Evolutionary conservation across 768 basidiomycete genomes (phyloP), one percentile per base, ranked within the genome.

Genomic region (Leccinum imitatum): DNA sequence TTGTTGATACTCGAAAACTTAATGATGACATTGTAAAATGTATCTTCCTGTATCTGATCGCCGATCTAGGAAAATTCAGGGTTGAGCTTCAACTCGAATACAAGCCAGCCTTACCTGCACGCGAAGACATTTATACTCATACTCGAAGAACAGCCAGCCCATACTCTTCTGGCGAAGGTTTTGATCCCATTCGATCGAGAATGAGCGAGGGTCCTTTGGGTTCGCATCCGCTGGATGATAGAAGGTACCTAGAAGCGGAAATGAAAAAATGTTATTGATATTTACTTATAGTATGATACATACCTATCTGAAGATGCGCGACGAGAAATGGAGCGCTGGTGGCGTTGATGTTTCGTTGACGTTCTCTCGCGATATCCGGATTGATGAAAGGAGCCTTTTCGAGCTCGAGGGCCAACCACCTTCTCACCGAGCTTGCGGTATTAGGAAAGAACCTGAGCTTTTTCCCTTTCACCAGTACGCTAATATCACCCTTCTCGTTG

Each of bases 161-260:
- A 79, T 77, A 37, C 83, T 79, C 47, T 77, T 62, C 8, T 65
- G 61, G 44, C 73, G 69, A 60, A 83, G 85, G 46, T 83, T 75
- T 44, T 78, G 73, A 57, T 88, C 82, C 81, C 85, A 90, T 72
- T 93, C 91, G 4, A 85, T 74, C 0, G 89, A 91, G 69, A 89
- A 93, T 3, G 78, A 76, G 9, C 85, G 82, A 17, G 78, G 71
- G 17, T 65, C 65, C 48, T 72, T 72, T 8, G 67, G 73, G 8
- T 62, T 27, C 25, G 71, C 65, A 44, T 33, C 51, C n/a, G 19
- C 27, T 2, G 72, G 65, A 13, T 64, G 69, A 58, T 75, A 75
- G 35, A 72, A 75, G 6, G 54, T 62, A 10, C 73, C 73, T 73
- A 25, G 25, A 31, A 27, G 33, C 23, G 9, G 30, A 63, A 19